phyloP scores from a whole-genome alignment of 768 basidiomycete species.

The Boletus sp. region DNA sequence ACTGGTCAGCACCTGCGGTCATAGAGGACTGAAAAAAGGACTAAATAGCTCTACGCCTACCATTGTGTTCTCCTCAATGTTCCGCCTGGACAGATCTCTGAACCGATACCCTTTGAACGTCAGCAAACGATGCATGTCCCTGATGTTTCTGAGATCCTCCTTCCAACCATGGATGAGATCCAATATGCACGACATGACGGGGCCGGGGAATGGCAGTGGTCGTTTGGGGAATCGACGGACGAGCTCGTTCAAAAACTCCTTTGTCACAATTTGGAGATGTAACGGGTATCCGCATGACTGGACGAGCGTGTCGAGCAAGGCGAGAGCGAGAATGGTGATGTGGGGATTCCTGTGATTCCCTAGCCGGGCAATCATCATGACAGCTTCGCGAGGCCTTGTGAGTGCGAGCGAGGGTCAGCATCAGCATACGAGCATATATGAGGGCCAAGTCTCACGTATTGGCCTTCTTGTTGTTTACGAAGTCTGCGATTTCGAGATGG shows the following conservation, averaged over 20 bases:
- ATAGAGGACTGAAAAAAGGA: background rate
- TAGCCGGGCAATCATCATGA: conserved; percentile 77
- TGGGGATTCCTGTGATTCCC: conserved; percentile 95
- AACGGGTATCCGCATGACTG: conserved; percentile 97
- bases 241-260: conserved; percentile 98
- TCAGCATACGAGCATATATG: background rate
- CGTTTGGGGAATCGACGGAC: conserved; percentile 97
- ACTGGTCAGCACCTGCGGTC: background rate
- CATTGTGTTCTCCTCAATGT: conserved; percentile 19
- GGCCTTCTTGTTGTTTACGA: conserved; percentile 92
- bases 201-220: conserved; percentile 90
- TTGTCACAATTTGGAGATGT: conserved; percentile 94
- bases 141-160: conserved; percentile 93
- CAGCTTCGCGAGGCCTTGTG: conserved; percentile 83
- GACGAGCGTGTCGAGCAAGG: conserved; percentile 87
- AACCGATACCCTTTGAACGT: conserved; percentile 92
- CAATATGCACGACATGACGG: conserved; percentile 92
- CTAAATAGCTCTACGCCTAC: conserved; percentile 6
- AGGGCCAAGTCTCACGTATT: conserved; percentile 66
- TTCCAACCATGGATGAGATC: conserved; percentile 95
- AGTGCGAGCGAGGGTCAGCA: background rate
- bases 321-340: conserved; percentile 80
- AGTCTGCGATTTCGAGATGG: conserved; percentile 92
- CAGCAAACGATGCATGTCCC: conserved; percentile 95
- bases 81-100: conserved; percentile 44